Base-by-base conservation (phyloP, 768 basidiomycete genomes). In the Rhodotorula kratochvilovae region DNA sequence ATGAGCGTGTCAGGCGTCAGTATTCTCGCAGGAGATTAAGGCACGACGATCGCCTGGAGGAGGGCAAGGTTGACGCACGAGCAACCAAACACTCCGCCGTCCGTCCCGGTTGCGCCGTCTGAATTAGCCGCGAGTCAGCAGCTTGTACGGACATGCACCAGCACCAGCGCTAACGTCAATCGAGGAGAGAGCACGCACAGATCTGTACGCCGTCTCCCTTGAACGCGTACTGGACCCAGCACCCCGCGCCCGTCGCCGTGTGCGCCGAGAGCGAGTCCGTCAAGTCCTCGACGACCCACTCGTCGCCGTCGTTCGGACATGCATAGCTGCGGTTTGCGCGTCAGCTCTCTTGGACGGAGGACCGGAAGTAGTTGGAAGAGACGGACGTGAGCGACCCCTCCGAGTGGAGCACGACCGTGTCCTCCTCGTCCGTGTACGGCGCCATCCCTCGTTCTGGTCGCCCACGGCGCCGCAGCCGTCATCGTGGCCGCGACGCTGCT, bases 31-130 rank as follows among this genome's bases (percentile, higher is more conserved):
- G 58, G 6, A n/a, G 25, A 11, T 16, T 8, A 17, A 15, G 29
- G 29, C 31, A n/a, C 31, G 7, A 51, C 23, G 50, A 25, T 15
- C 15, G 27, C 13, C 5, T 29, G 29, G 6, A 7, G 16, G 13
- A 15, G 13, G 45, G 16, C 17, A 54, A 25, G 27, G 29, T 6
- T 2, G 36, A 36, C 57, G 25, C 35, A 58, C 57, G 57, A 63
- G 35, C 70, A 71, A 8, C 70, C 70, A 57, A 71, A 71, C 13
- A 71, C 62, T 11, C 70, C 70, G 0, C 66, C 61, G 2, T 67
- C 56, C 0, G 33, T n/a, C 5, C 50, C 61, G 0, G 61, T 67
- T 3, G 66, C 57, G 5, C 70, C 66, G 51, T 63, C 70, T 70
- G 54, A 1, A 46, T 11, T 39, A n/a, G n/a, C n/a, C 19, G 5